Evolutionary conservation across 1,284 basidiomycete genomes (phyloP).

Genomic region (Malassezia equina): DNA sequence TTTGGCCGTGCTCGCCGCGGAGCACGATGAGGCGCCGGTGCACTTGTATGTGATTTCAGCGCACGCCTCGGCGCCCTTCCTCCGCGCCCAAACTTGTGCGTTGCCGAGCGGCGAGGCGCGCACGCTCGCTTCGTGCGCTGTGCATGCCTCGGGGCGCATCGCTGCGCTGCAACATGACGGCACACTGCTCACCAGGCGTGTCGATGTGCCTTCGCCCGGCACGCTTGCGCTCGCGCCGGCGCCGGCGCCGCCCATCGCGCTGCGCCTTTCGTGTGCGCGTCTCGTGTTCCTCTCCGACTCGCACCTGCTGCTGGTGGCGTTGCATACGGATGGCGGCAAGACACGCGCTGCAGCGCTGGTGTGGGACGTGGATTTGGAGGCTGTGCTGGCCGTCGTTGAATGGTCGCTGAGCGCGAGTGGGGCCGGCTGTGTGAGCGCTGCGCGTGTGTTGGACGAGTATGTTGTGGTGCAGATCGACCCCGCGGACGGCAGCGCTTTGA

Average conservation of each 20-base stretch:
- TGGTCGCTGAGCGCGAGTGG: slow-evolving; percentile 6
- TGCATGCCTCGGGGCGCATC: background rate
- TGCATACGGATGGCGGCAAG: background rate
- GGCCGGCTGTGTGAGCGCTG: background rate
- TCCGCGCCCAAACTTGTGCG: background rate
- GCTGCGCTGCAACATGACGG: background rate
- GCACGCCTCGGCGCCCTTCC: background rate
- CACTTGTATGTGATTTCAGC: background rate
- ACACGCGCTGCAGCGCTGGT: slow-evolving; percentile 14
- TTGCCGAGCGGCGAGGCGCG: background rate
- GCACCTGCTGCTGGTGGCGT: slow-evolving; percentile 13
- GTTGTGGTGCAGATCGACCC: slow-evolving; percentile 11
- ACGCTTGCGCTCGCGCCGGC: background rate
- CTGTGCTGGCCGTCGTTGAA: slow-evolving; percentile 11
- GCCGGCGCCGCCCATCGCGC: background rate
- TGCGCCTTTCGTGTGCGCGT: background rate
- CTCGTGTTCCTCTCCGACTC: slow-evolving; percentile 8
- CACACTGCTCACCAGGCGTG: background rate
- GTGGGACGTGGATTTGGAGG: slow-evolving; percentile 15
- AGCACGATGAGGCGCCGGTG: background rate
- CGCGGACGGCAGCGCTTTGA: background rate
- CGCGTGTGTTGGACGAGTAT: slow-evolving; percentile 5
- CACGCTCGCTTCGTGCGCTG: background rate
- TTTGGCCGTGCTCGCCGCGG: background rate
- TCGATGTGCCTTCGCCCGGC: background rate